Evolutionary conservation across 2,329 filamentous ascomycete species (phyloP).

Genomic region (Botrytis deweyae): DNA sequence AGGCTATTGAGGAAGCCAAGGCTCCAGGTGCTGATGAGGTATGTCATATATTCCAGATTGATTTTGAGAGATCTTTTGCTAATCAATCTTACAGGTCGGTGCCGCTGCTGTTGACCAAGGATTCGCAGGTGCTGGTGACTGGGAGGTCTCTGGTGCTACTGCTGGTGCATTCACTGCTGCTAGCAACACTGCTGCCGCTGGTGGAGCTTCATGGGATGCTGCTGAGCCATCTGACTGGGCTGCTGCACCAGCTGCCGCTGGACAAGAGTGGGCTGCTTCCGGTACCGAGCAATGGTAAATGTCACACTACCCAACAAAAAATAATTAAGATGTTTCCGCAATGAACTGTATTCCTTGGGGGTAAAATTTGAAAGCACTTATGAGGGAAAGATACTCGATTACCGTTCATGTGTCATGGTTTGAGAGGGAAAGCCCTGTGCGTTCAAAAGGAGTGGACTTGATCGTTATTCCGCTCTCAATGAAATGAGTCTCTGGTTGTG

Average conservation of each 20-base stretch:
- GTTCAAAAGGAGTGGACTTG: constrained; percentile 52
- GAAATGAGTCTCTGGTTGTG: constrained; percentile 19
- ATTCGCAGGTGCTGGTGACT: constrained; percentile 72
- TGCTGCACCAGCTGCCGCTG: constrained; percentile 47
- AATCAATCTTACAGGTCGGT: constrained; percentile 51
- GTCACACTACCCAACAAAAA: constrained; percentile 23
- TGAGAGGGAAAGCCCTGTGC: constrained; percentile 97
- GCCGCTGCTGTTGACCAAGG: constrained; percentile 74
- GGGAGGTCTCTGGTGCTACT: constrained; percentile 67
- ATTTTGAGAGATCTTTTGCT: neutral
- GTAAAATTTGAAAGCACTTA: constrained; percentile 74
- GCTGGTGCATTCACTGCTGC: constrained; percentile 56
- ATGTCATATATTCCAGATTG: neutral
- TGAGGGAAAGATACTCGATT: constrained; percentile 98
- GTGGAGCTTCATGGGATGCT: constrained; percentile 62
- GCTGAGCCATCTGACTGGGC: constrained; percentile 49
- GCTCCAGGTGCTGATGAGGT: constrained; percentile 74
- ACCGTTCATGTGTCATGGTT: constrained; percentile 44
- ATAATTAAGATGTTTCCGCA: constrained; percentile 28
- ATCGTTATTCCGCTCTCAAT: constrained; percentile 25
- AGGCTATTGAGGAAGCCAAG: constrained; percentile 87
- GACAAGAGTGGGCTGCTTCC: constrained; percentile 54
- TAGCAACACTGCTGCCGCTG: constrained; percentile 62
- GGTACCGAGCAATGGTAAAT: constrained; percentile 44
- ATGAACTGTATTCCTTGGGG: constrained; percentile 38